Base-by-base conservation (phyloP, 2,329 filamentous ascomycete species). In the Aaosphaeria pasadenensis region DNA sequence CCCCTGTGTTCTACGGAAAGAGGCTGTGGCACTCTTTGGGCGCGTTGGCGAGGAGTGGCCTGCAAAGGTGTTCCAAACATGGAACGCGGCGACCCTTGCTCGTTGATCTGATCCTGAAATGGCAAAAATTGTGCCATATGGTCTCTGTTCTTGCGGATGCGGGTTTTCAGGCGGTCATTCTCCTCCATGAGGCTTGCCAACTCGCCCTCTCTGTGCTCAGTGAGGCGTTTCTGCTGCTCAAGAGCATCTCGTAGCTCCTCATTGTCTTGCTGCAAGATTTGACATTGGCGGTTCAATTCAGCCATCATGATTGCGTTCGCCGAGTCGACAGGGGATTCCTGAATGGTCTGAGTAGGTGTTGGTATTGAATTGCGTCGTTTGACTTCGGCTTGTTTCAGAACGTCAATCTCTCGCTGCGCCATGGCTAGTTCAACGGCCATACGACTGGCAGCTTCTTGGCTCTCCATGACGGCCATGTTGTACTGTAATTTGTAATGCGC, bases 401-500 rank as follows among this genome's bases (percentile, higher is more conserved):
- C 88, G 52, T 96, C 88, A 17, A 95, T 87, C 70, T 96, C 91
- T 24, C 88, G 82, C 53, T 89, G 83, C n/a, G 87, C 87, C 82
- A 96, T 91, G 55, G 94, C 88, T 60, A 95, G 88, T 70, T 96
- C 92, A 5, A 96, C 91, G 33, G 86, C 87, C 57, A 92, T 90
- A 29, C 91, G 85, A 70, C 95, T 91, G 7, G 89, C 83, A 30
- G 91, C 87, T 58, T 95, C 90, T 43, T 87, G 85, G 46, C 88
- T 91, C 63, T 95, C 89, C 55, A 96, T 85, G 44, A 83, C 85
- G 30, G 95, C 80, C 63, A 96, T 81, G 59, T 87, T 91, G 64
- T 91, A 88, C 68, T 96, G 92, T 46, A 97, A 76, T 72, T 94
- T 95, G 74, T 94, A 87, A 67, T 96, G 91, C 31, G 91, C 88